Base-by-base conservation (phyloP, 129 eudicot species). In the sunflower (Helianthus annuus) region DNA sequence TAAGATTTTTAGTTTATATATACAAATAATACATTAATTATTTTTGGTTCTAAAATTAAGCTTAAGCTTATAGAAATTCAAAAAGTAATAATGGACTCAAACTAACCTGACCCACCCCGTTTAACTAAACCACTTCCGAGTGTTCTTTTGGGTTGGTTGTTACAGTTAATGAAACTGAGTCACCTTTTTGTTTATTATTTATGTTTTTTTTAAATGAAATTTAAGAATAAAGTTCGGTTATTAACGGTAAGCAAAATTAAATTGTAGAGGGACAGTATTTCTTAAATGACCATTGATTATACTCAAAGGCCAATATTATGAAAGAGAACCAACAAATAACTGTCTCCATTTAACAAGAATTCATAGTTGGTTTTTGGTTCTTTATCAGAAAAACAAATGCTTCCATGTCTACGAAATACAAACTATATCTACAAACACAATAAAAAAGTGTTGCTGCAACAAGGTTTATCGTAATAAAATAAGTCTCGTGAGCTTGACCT, bases 341-440 rank as follows among this genome's bases (percentile, higher is more conserved):
- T 2, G 61, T 51, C 39, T 52, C 15, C 62, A n/a, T 64, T 64
- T 14, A 24, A 52, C 72, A 29, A 13, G 48, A 14, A 59, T 49
- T 72, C n/a, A 34, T 42, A 72, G 49, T 52, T 15, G n/a, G 39
- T 7, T 68, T 60, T 13, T 68, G 48, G 29, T 34, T 69, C 63
- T 72, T 49, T 34, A 73, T 61, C 19, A 46, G 39, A 59, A 32
- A 72, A 59, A 59, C 36, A 10, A 19, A 44, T 32, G 39, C 36
- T 42, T 60, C 69, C 46, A 57, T 12, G 39, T 61, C 16, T 5
- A 48, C 38, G 17, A 73, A 62, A 29, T 3, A 29, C 49, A 36
- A 73, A 62, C 53, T 3, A 11, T 56, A 75, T 76, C 40, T 48
- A 76, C 76, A 60, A 60, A 48, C 64, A 49, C 51, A 14, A 38